A percentile compares a stretch with the other conserved stretches of the same genome.
These are phyloP conservation scores for Nannochloropsis gaditana DNA, from an alignment of 108 stramenopile genomes.

Conservation along the genomic window DNA sequence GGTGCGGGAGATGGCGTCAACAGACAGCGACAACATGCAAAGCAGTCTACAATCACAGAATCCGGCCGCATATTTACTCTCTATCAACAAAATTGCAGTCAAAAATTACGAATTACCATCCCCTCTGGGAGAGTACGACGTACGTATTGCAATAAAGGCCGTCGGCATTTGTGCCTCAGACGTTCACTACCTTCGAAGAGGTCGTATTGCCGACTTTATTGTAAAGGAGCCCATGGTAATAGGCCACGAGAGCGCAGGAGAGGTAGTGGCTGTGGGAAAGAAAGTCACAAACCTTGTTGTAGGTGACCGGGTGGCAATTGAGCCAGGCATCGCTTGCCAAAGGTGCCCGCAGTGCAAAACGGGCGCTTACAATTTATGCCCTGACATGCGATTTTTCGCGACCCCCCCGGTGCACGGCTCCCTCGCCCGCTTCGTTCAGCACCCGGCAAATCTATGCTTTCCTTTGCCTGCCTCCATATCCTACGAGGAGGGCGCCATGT, in stretches of 20 bases:
- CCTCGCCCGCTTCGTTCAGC: slow-evolving; percentile 43
- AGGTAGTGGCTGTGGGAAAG: slow-evolving; percentile 37
- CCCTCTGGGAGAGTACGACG: background rate
- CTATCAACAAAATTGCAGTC: background rate
- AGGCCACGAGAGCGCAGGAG: slow-evolving; percentile 49
- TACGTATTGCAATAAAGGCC: slow-evolving; percentile 30
- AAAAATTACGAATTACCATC: background rate
- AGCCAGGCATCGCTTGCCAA: slow-evolving; percentile 50
- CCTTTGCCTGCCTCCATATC: slow-evolving; percentile 40
- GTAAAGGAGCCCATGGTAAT: slow-evolving; percentile 50
- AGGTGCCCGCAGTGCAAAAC: slow-evolving; percentile 43
- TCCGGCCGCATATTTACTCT: background rate
- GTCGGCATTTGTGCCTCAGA: slow-evolving; percentile 55
- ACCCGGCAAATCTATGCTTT: slow-evolving; percentile 53
- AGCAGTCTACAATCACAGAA: background rate
- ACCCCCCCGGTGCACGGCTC: slow-evolving; percentile 54
- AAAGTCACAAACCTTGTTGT: slow-evolving; percentile 25
- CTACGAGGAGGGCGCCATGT: slow-evolving; percentile 52
- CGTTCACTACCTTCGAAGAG: slow-evolving; percentile 52
- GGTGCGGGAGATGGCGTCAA: too few species aligned
- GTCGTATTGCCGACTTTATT: slow-evolving; percentile 46
- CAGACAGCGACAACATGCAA: too few species aligned
- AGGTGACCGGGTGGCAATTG: slow-evolving; percentile 47
- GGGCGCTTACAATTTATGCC: slow-evolving; percentile 48
- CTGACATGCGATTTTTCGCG: slow-evolving; percentile 48